Conservation (phyloP, 2,329 filamentous ascomycete species). For the Cytospora paraplurivora region DNA sequence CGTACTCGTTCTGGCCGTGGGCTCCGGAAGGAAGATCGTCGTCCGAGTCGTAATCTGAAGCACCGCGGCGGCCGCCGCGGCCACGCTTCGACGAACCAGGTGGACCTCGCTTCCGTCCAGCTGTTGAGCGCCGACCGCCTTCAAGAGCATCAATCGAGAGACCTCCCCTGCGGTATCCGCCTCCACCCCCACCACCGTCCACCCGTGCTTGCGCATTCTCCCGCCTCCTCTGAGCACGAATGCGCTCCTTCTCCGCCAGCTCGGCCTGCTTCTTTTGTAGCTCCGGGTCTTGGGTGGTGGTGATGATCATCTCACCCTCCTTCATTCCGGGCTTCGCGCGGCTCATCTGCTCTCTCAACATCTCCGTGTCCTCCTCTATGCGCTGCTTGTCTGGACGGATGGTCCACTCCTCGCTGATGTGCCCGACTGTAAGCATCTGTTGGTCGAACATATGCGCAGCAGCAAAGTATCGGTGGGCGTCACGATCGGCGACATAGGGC, state of each 20-base stretch:
- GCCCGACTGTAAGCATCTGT: constrained; percentile 71
- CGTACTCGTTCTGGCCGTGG: constrained; percentile 72
- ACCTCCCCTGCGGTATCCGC: constrained; percentile 52
- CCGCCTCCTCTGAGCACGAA: constrained; percentile 64
- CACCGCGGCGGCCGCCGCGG: constrained; percentile 49
- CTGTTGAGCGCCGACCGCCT: constrained; percentile 53
- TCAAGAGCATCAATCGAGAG: constrained; percentile 69
- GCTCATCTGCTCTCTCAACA: constrained; percentile 68
- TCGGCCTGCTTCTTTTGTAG: constrained; percentile 74
- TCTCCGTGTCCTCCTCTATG: constrained; percentile 56
- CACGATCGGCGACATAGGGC: constrained; percentile 66
- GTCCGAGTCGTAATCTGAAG: constrained; percentile 74
- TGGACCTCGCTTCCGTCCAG: constrained; percentile 56
- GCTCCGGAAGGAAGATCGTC: constrained; percentile 67
- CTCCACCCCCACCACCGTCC: constrained; percentile 56
- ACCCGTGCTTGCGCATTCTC: constrained; percentile 69
- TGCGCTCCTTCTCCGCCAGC: constrained; percentile 71
- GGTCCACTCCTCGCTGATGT: constrained; percentile 72
- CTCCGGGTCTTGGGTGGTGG: constrained; percentile 73
- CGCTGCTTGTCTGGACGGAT: constrained; percentile 59
- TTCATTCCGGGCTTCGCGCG: constrained; percentile 53
- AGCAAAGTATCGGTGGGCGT: constrained; percentile 76
- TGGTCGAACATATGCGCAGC: constrained; percentile 70
- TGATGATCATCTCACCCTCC: constrained; percentile 65
- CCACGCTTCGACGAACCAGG: constrained; percentile 39